Conservation (phyloP, 768 basidiomycete genomes). For the Phaeotremella skinneri region DNA sequence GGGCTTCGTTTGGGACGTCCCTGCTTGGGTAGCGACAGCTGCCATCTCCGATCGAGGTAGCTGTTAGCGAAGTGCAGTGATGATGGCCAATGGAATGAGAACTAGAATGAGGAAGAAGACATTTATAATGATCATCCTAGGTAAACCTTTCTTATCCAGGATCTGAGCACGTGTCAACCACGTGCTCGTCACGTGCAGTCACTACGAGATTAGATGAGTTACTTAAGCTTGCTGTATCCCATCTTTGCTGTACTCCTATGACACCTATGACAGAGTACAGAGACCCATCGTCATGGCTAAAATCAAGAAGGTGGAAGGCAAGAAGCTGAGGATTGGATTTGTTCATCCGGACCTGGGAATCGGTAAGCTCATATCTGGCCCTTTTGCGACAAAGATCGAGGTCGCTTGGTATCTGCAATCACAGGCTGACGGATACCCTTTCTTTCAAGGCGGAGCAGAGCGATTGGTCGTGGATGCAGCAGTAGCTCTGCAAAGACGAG, state of each 20-base stretch:
- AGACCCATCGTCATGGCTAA: slow-evolving; percentile 6
- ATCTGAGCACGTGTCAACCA: neutral
- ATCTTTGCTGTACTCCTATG: too few relatives aligned
- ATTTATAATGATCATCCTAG: neutral
- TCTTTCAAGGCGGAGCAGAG: slow-evolving; percentile 79
- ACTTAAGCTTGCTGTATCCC: too few relatives aligned
- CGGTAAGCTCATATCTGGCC: slow-evolving; percentile 56
- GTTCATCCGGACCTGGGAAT: slow-evolving; percentile 94
- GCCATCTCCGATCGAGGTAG: too few relatives aligned
- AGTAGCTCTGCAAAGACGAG: slow-evolving; percentile 75
- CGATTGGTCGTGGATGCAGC: slow-evolving; percentile 93
- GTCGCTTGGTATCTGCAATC: neutral
- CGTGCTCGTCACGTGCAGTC: neutral
- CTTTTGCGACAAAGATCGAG: neutral
- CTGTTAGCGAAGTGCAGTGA: too few relatives aligned
- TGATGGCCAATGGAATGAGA: neutral
- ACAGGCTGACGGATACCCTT: slow-evolving; percentile 1
- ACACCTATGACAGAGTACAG: neutral
- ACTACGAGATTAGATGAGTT: too few relatives aligned
- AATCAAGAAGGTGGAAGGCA: slow-evolving; percentile 4
- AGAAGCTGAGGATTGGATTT: slow-evolving; percentile 63
- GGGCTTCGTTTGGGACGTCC: slow-evolving; percentile 21
- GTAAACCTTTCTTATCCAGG: neutral
- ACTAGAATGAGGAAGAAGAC: neutral
- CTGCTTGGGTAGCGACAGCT: slow-evolving; percentile 13